Base-by-base conservation (phyloP, 768 basidiomycete genomes). In the Lentinula edodes region DNA sequence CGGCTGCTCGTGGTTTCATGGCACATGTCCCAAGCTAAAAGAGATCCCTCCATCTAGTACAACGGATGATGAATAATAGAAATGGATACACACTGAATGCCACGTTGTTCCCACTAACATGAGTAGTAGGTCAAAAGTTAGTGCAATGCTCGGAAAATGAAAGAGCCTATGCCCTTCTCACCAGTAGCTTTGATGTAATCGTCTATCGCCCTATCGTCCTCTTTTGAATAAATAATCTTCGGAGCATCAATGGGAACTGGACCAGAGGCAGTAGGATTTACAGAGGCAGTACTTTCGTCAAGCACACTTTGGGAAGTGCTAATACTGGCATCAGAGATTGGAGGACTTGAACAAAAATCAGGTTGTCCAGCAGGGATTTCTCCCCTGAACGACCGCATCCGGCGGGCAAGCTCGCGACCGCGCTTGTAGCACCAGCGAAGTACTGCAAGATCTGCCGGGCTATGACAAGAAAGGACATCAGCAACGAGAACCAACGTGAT, bases 21-120 rank as follows among this genome's bases (percentile, higher is more conserved):
- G 78, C 76, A 60, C 79, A 80, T 0, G 81, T 81, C 13, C 81
- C 82, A 7, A 82, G 72, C 79, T 80, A 61, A 16, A 32, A 12
- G 28, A 38, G 2, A 2, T 10, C 13, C 32, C 50, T 42, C 16
- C 16, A 5, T n/a, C n/a, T 23, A 45, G 20, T 15, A 3, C 15
- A 15, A 52, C 4, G 23, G 6, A 8, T 16, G n/a, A 45, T 46
- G 23, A 34, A 20, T 28, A 32, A 52, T 20, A 10, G 10, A n/a
- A 9, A 46, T 46, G 10, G 28, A 3, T 28, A 69, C 63, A 28
- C 52, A 71, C 71, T 18, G 71, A 72, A 61, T 72, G 71, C 66
- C 68, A 70, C 0, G 65, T 61, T 0, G 69, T 67, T 46, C 42
- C 39, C 16, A 68, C 69, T 69, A 3, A 32, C 28, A 28, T 28